These are phyloP conservation scores for Penicillium lividum DNA, from an alignment of 495 filamentous ascomycete genomes.

Conservation along the genomic window DNA sequence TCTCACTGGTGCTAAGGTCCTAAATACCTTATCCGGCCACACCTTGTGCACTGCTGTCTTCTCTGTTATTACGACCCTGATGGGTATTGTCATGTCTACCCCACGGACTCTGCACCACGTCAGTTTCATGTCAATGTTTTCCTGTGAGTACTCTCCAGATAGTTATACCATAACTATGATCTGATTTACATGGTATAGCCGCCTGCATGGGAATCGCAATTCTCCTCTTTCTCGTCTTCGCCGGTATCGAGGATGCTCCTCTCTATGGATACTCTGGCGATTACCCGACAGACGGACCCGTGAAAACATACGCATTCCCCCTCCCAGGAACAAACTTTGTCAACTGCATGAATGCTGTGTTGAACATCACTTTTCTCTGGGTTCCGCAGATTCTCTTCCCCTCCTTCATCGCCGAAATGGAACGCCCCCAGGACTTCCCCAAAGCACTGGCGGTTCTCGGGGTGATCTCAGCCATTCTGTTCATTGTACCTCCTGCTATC, in stretches of 20 bases:
- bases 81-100: slow-evolving; percentile 43
- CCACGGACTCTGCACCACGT: slow-evolving; percentile 45
- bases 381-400: slow-evolving; percentile 57
- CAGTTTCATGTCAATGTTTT: slow-evolving; percentile 50
- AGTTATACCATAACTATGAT: not conserved
- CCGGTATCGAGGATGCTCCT: slow-evolving; percentile 43
- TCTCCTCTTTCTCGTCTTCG: slow-evolving; percentile 48
- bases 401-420: slow-evolving; percentile 60
- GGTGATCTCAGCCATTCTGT: slow-evolving; percentile 51
- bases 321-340: slow-evolving; percentile 47
- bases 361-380: slow-evolving; percentile 50
- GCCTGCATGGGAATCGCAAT: slow-evolving; percentile 48
- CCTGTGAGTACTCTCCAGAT: slow-evolving; percentile 24
- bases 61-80: slow-evolving; percentile 33
- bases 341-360: slow-evolving; percentile 47
- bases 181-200: slow-evolving; percentile 14
- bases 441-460: slow-evolving; percentile 52
- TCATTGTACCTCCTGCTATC: slow-evolving; percentile 54
- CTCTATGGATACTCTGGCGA: slow-evolving; percentile 28
- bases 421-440: slow-evolving; percentile 55
- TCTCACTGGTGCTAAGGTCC: slow-evolving; percentile 39
- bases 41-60: slow-evolving; percentile 39
- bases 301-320: slow-evolving; percentile 48
- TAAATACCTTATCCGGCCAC: slow-evolving; percentile 41
- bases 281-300: slow-evolving; percentile 40